A percentile compares a stretch with the other conserved stretches of the same genome.
Evolutionary conservation across 345 rosid genomes (phyloP).

Genomic region (Sonneratia caseolaris): DNA sequence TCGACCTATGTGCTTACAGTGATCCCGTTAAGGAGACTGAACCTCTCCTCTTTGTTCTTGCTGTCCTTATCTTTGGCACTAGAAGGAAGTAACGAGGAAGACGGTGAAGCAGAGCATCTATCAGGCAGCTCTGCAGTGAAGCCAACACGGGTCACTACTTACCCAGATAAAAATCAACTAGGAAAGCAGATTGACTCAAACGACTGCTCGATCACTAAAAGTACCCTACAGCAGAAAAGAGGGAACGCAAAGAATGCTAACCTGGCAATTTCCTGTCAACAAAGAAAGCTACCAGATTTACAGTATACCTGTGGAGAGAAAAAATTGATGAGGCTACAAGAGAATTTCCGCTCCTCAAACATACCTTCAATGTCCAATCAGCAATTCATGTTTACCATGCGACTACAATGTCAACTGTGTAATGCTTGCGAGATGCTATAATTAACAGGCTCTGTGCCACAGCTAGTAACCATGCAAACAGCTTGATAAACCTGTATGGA

Average conservation of each 20-base stretch:
- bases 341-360: background rate
- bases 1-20: slow-evolving; percentile 21
- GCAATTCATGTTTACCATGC: slow-evolving; percentile 47
- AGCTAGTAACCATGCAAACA: slow-evolving; percentile 61
- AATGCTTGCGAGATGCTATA: slow-evolving; percentile 80
- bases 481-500: slow-evolving; percentile 50
- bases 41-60: slow-evolving; percentile 43
- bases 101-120: slow-evolving; percentile 39
- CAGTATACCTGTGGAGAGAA: slow-evolving; percentile 60
- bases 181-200: background rate
- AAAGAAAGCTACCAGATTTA: slow-evolving; percentile 54
- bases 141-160: background rate
- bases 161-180: background rate
- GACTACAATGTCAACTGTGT: slow-evolving; percentile 74
- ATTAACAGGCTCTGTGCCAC: slow-evolving; percentile 69
- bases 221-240: background rate
- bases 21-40: slow-evolving; percentile 46
- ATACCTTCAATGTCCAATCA: background rate
- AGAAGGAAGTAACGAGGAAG: slow-evolving; percentile 37
- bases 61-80: slow-evolving; percentile 42
- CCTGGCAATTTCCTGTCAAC: slow-evolving; percentile 71
- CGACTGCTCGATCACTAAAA: background rate
- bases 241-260: slow-evolving; percentile 12
- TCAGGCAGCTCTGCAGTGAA: slow-evolving; percentile 55
- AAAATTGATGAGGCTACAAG: background rate